Evolutionary conservation across 164 flowering plant species (phyloP), one percentile per base, ranked within the genome.

Genomic region (Umbellularia californica): DNA sequence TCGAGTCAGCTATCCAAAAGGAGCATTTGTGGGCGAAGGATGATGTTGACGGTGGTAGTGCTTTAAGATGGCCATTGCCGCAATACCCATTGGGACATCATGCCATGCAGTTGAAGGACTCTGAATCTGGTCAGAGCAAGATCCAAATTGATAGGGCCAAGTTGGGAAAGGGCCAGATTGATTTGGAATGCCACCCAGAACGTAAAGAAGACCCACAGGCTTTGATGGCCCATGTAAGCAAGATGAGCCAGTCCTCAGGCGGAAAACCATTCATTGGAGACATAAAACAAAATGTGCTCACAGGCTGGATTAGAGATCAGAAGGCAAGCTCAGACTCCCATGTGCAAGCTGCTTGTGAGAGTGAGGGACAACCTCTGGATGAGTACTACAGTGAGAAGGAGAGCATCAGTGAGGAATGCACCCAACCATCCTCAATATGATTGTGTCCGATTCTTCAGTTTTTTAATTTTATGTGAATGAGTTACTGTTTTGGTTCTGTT

Each of bases 221-320:
- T 41, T 41, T 1, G 47, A 41, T 79, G 22, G 72, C 70, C 50
- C 85, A 81, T 1, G 74, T 84, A 69, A 92, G 97, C 80, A 90
- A 89, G 94, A 84, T 83, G 87, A 83, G 83, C 72, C 72, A 90
- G 90, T 71, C 87, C 90, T 55, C 87, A 85, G 76, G 90, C 82
- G 75, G 97, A 97, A 7, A 88, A 75, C 80, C 87, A 76, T 64
- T 94, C 97, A 12, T 65, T 94, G 77, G 95, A 94, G 62, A 82
- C 82, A 2, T 94, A 75, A 92, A 88, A 81, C 91, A 90, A 77
- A 89, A 88, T 76, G 95, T 91, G 70, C 86, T 92, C 51, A 74
- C 88, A 2, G 89, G 95, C 82, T 88, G 92, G 84, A 74, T 75
- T 22, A 67, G 83, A 67, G 91, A 88, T 73, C 87, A 85, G 22